Base-by-base conservation (phyloP, 2,329 filamentous ascomycete genomes). In the Fonsecaea monophora region DNA sequence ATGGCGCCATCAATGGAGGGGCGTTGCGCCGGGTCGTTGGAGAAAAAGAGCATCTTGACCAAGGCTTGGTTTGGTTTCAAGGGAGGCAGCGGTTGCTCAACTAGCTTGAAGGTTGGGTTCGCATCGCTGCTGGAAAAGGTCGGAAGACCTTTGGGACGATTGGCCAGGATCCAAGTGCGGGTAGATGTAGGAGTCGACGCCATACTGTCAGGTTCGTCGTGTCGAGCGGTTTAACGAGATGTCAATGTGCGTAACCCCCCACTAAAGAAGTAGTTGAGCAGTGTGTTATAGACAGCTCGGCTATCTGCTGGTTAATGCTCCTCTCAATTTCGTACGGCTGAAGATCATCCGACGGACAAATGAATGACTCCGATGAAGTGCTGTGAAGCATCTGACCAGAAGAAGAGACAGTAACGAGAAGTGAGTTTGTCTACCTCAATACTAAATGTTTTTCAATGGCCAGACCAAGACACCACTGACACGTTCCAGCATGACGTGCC, bases 1-100 rank as follows among this genome's bases (percentile, higher is more conserved):
- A 69, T 63, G 18, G 62, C 60, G 1, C 61, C 37, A 65, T 81
- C 76, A 67, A 86, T 84, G 82, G 83, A 84, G 53, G 77, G 78
- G 62, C 84, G 79, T 72, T 85, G 83, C 3, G 82, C 84, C 0
- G 84, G 84, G 73, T 86, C 84, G 68, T 85, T 85, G 68, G 82
- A 84, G 59, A 85, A 72, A 73, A 79, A 84, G 18, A 80, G 71
- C 1, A 76, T 74, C 74, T 84, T 82, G 62, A 84, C 67, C 21
- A 85, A 78, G 66, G 83, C 74, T 73, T 85, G 77, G 64, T 78
- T 74, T 9, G 78, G 66, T 34, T 75, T 72, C 9, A 79, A 76
- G 1, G 25, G 13, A 5, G 70, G 70, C 2, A 73, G 57, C 15
- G 60, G 56, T 13, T 42, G 62, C 7, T 63, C 61, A 30, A 67